A percentile compares a stretch with the other conserved stretches of the same genome.
Evolutionary conservation across 2,329 filamentous ascomycete species (phyloP).

Genomic region (Hymenoscyphus albidus): DNA sequence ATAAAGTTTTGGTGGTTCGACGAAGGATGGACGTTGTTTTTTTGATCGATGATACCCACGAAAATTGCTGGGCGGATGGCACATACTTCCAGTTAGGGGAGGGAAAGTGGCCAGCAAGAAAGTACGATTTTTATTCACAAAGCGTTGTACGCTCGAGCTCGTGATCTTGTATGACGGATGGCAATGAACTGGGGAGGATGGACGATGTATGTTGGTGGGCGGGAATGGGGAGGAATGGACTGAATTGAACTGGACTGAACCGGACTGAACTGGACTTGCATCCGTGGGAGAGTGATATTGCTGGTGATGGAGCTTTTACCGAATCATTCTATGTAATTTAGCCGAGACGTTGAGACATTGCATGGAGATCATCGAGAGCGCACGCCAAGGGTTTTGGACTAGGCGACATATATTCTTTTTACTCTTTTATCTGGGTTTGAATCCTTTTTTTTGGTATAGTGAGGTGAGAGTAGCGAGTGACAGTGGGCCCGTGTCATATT

Average conservation of each 20-base stretch:
- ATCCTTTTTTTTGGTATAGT: background rate
- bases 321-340: slow-evolving; percentile 22
- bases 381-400: slow-evolving; percentile 7
- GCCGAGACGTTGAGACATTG: slow-evolving; percentile 12
- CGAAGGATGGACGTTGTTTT: background rate
- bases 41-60: slow-evolving; percentile 11
- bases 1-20: slow-evolving; percentile 2
- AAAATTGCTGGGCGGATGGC: background rate
- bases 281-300: slow-evolving; percentile 1
- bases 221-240: no score
- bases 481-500: no score
- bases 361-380: slow-evolving; percentile 16
- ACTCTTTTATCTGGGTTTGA: background rate
- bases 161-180: background rate
- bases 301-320: background rate
- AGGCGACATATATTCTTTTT: background rate
- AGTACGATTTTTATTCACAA: slow-evolving; percentile 9
- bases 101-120: background rate
- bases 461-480: no score
- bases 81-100: background rate
- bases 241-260: background rate
- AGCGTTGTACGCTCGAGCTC: background rate
- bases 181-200: background rate
- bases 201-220: background rate
- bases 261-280: background rate